Evolutionary conservation across 768 basidiomycete genomes (phyloP).

Genomic region (Russula griseocarnosa): DNA sequence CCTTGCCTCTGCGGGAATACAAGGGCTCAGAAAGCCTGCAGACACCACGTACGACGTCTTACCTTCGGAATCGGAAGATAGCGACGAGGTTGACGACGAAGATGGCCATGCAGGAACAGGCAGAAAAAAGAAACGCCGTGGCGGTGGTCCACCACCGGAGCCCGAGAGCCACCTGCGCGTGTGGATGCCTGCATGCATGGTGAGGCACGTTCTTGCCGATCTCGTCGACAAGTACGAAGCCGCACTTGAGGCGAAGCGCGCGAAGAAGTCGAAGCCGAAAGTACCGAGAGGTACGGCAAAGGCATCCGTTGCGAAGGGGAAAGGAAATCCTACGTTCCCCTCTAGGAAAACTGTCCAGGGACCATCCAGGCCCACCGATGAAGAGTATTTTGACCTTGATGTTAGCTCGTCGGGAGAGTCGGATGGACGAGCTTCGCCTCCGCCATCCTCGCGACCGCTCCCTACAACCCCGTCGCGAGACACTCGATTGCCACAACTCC

Average conservation of each 20-base stretch:
- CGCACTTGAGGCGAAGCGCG: conserved; percentile 33
- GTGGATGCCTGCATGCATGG: conserved; percentile 84
- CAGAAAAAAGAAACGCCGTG: conserved; percentile 37
- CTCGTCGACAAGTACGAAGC: conserved; percentile 62
- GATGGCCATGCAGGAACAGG: conserved; percentile 39
- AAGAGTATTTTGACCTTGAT: conserved; percentile 18
- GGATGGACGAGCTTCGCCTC: not conserved
- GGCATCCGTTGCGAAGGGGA: not conserved
- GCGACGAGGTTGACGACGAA: conserved; percentile 46
- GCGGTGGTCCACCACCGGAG: conserved; percentile 44
- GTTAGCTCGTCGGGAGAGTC: conserved; percentile 16
- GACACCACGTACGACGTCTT: conserved; percentile 29
- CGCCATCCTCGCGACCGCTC: not conserved
- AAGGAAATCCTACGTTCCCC: not conserved
- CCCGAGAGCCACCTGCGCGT: conserved; percentile 57
- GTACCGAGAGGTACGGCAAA: not conserved
- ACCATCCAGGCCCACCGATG: not conserved
- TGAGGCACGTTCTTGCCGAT: conserved; percentile 59
- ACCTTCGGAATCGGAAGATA: conserved; percentile 44
- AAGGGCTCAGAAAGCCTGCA: conserved; percentile 48
- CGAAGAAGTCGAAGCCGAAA: conserved; percentile 11
- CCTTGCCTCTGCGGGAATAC: conserved; percentile 62
- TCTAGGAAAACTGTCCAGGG: not conserved
- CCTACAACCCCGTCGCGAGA: not conserved
- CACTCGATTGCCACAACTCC: not conserved